Evolutionary conservation across 73 alveolate species (phyloP).

Genomic region (Paramecium caudatum): DNA sequence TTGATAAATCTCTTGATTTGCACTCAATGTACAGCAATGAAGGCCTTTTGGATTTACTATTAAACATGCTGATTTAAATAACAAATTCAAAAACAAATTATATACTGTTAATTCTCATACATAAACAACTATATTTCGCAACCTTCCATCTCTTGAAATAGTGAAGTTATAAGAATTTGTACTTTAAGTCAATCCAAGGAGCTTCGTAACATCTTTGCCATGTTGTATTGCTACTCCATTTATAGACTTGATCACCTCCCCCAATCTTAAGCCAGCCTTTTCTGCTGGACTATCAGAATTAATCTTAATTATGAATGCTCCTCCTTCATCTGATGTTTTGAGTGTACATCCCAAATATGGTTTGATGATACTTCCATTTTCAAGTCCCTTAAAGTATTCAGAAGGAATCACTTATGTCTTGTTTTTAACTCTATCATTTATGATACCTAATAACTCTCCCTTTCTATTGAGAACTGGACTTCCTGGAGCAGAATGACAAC

Average conservation of each 20-base stretch:
- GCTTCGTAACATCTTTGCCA: conserved; percentile 69
- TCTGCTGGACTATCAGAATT: conserved; percentile 76
- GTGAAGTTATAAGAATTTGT: background rate
- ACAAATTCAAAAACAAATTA: conserved; percentile 42
- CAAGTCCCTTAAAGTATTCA: conserved; percentile 16
- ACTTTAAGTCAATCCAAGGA: conserved; percentile 47
- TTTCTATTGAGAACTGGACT: conserved; percentile 52
- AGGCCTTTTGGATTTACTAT: conserved; percentile 38
- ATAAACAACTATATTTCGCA: background rate
- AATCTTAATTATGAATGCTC: conserved; percentile 72
- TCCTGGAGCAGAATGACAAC: conserved; percentile 35
- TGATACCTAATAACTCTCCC: conserved; percentile 15
- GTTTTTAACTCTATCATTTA: conserved; percentile 5
- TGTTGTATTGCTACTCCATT: conserved; percentile 54
- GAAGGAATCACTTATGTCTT: conserved; percentile 52
- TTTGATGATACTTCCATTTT: background rate
- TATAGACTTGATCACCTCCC: conserved; percentile 68
- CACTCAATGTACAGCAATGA: conserved; percentile 52
- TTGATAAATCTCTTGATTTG: conserved; percentile 22
- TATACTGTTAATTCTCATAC: conserved; percentile 43
- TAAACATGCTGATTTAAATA: conserved; percentile 21
- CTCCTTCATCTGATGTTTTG: conserved; percentile 74
- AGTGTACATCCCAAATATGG: conserved; percentile 61
- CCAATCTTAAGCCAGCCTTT: conserved; percentile 73
- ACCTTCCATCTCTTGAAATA: conserved; percentile 10